Conservation (phyloP, 495 filamentous ascomycete genomes). For the Aspergillus coremiiformis region DNA sequence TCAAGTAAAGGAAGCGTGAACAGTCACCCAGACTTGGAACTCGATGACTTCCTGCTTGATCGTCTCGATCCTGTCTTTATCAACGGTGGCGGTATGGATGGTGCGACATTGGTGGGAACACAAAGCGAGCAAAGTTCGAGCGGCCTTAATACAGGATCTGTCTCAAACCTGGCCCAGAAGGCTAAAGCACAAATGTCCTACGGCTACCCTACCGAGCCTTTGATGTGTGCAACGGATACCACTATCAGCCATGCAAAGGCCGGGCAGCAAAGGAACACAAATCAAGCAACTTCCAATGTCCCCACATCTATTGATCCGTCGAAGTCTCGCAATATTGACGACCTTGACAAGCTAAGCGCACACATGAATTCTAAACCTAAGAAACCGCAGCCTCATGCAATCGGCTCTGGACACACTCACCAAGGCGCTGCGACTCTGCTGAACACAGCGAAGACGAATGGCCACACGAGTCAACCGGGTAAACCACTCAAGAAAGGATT, state of each 20-base stretch:
- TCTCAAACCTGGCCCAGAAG: slow-evolving; percentile 16
- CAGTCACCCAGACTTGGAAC: slow-evolving; percentile 45
- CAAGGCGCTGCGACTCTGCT: not conserved
- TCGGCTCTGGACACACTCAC: not conserved
- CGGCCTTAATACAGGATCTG: slow-evolving; percentile 46
- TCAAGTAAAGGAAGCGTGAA: slow-evolving; percentile 47
- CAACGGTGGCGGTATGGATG: slow-evolving; percentile 56
- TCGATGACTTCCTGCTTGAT: slow-evolving; percentile 65
- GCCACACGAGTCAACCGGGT: slow-evolving; percentile 6
- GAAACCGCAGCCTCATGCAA: not conserved
- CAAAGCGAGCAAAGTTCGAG: slow-evolving; percentile 58
- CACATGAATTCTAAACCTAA: not conserved
- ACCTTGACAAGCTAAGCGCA: not conserved
- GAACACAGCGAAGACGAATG: not conserved
- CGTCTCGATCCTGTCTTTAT: slow-evolving; percentile 85
- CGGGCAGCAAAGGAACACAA: slow-evolving; percentile 8
- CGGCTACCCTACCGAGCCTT: slow-evolving; percentile 30
- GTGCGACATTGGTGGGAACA: slow-evolving; percentile 47
- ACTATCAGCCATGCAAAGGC: not conserved
- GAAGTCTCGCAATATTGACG: not conserved
- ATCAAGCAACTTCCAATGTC: not conserved
- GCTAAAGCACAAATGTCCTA: slow-evolving; percentile 17
- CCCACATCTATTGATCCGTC: not conserved
- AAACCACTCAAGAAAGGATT: slow-evolving; percentile 27
- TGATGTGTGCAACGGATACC: slow-evolving; percentile 23